These are phyloP conservation scores for Monosporascus sp. DNA, from an alignment of 2,329 filamentous ascomycete genomes.

Conservation along the genomic window DNA sequence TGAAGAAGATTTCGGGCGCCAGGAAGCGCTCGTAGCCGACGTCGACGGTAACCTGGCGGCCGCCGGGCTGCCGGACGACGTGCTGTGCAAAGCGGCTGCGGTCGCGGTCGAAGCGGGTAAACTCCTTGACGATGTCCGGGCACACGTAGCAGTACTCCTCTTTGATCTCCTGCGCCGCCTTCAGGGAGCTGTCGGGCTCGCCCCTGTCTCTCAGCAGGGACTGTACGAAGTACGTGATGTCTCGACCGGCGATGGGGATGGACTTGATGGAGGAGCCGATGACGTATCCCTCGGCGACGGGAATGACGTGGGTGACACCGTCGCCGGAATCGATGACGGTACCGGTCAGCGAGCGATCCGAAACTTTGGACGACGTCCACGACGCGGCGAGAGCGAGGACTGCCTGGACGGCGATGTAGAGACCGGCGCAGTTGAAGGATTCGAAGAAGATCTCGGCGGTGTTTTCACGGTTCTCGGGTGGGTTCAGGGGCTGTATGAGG, in stretches of 20 bases:
- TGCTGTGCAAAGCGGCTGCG: constrained; percentile 88
- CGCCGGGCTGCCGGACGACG: constrained; percentile 78
- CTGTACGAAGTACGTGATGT: constrained; percentile 98
- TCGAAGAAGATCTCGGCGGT: constrained; percentile 99
- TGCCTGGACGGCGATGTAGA: constrained; percentile 98
- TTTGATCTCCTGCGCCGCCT: constrained; percentile 97
- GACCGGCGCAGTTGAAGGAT: constrained; percentile 97
- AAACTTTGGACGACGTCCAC: constrained; percentile 97
- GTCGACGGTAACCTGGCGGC: constrained; percentile 78
- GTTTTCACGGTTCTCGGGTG: constrained; percentile 97
- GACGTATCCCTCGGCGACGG: constrained; percentile 96
- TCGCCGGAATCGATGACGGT: constrained; percentile 99
- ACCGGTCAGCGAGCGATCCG: constrained; percentile 89
- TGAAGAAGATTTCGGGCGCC: constrained; percentile 99
- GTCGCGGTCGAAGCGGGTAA: constrained; percentile 88
- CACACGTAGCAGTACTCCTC: constrained; percentile 98
- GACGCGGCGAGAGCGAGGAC: constrained; percentile 94
- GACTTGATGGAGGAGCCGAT: constrained; percentile 99
- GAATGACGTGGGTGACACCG: constrained; percentile 98
- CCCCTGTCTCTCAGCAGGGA: constrained; percentile 91
- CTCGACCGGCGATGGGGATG: constrained; percentile 93
- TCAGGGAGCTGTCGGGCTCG: constrained; percentile 92
- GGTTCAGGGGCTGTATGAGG: constrained; percentile 73
- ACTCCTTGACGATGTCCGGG: constrained; percentile 98
- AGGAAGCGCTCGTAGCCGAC: constrained; percentile 98